These are phyloP conservation scores for Ceratobasidium theobromae DNA, from an alignment of 1,284 basidiomycete genomes.

Conservation along the genomic window DNA sequence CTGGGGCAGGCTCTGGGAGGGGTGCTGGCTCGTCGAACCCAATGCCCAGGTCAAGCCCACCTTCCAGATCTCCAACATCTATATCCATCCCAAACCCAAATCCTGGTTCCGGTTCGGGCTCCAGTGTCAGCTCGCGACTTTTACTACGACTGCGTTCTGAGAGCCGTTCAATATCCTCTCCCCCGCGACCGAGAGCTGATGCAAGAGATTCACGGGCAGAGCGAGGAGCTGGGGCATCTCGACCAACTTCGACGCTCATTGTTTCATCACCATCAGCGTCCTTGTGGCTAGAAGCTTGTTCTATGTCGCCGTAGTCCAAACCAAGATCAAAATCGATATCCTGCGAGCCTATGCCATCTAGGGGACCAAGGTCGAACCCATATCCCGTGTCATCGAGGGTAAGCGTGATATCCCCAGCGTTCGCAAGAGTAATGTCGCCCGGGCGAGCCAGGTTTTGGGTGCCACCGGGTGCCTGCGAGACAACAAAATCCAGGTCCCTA, in stretches of 20 bases:
- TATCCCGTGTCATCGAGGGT: conserved; percentile 61
- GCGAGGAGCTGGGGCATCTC: conserved; percentile 60
- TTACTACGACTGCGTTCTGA: conserved; percentile 60
- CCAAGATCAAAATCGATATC: conserved; percentile 70
- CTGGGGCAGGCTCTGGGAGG: conserved; percentile 37
- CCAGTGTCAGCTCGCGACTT: conserved; percentile 64
- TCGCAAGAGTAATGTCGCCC: conserved; percentile 81
- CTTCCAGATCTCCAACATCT: conserved; percentile 49
- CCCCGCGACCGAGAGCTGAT: conserved; percentile 55
- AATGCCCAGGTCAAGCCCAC: conserved; percentile 55
- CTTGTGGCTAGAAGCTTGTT: conserved; percentile 17
- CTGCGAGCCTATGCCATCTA: conserved; percentile 82
- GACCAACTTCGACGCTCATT: conserved; percentile 69
- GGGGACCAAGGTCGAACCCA: conserved; percentile 69
- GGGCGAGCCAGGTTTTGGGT: conserved; percentile 75
- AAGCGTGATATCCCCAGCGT: conserved; percentile 55
- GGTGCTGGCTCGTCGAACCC: conserved; percentile 58
- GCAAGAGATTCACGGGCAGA: conserved; percentile 58
- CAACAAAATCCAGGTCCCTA: conserved; percentile 69
- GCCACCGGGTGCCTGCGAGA: conserved; percentile 57
- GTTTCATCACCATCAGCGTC: conserved; percentile 40
- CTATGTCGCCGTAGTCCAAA: conserved; percentile 64
- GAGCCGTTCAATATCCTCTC: conserved; percentile 57
- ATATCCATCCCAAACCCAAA: conserved; percentile 50
- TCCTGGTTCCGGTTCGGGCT: conserved; percentile 51